These are phyloP conservation scores for Silene vulgaris DNA, from an alignment of 179 eudicot species.

Conservation along the genomic window DNA sequence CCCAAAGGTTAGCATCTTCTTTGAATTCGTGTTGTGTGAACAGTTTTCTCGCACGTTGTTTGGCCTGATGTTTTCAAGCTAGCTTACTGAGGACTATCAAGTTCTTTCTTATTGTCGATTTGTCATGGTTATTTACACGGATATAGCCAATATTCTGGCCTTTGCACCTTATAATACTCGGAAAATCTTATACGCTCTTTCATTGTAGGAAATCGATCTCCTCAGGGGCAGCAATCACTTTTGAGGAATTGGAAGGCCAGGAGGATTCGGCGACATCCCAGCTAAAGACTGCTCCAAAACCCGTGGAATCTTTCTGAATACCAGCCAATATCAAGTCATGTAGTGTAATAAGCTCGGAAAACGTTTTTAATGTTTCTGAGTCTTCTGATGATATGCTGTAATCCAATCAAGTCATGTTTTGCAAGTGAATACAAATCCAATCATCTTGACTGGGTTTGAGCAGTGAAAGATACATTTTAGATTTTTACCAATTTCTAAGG, in stretches of 20 bases:
- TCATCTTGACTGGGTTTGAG: slow-evolving; percentile 12
- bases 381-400: background rate
- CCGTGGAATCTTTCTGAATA: slow-evolving; percentile 44
- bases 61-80: background rate
- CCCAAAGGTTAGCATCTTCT: slow-evolving; percentile 44
- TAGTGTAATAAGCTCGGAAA: background rate
- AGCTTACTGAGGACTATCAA: too few species aligned
- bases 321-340: background rate
- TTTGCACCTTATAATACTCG: background rate
- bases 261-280: slow-evolving; percentile 66
- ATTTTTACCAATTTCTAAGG: background rate
- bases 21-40: background rate
- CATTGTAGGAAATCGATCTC: slow-evolving; percentile 44
- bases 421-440: slow-evolving; percentile 2
- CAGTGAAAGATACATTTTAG: background rate
- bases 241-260: slow-evolving; percentile 50
- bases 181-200: background rate
- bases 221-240: slow-evolving; percentile 35
- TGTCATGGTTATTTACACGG: background rate
- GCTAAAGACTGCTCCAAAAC: slow-evolving; percentile 32
- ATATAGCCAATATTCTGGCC: too few species aligned
- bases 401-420: too few species aligned
- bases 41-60: background rate
- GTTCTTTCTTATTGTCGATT: too few species aligned
- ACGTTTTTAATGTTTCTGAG: background rate